Evolutionary conservation across 345 rosid genomes (phyloP), one percentile per base, ranked within the genome.

Genomic region (Cardamine resedifolia): DNA sequence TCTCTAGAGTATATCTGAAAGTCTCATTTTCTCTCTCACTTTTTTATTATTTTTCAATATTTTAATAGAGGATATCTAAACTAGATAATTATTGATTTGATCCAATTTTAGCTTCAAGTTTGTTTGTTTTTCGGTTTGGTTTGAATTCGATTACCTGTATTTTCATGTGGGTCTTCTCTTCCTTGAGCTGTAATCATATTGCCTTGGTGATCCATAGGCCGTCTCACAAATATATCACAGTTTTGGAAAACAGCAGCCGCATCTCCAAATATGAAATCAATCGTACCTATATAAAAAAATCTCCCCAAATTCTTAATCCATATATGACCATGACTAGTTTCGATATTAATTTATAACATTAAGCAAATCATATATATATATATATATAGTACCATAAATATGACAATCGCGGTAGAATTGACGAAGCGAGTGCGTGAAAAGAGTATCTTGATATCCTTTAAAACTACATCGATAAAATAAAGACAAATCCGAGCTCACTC

Each of bases 401-500:
- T 85, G 91, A 59, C 96, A 92, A 33, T 90, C 90, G 3, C 90
- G 84, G 24, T 90, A 90, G 76, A 92, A 88, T 49, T 92, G 96
- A 3, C 89, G 60, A 0, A 83, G 49, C 3, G 92, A 85, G 59
- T 82, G 92, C 0, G 81, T 78, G 11, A 71, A 81, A 61, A 87
- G 91, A 2, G 96, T 90, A 73, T 90, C 91, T 58, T 90, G 92
- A 50, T 92, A 87, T 9, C 77, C 91, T 75, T 60, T 81, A 82
- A 90, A 77, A 81, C 90, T 82, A 64, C 98, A 90, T 0, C 85
- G 80, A 56, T 85, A 88, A 60, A 90, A 84, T 20, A 92, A 31
- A 0, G 89, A 81, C 33, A 28, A 81, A 43, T 90, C 96, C 0
- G 96, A 85, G 66, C 70, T 81, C 24, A 80, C 91, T 45, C 80